Percentiles rank a stretch among this genome's conserved stretches.
These are phyloP conservation scores for Ramalina intermedia DNA, from an alignment of 495 filamentous ascomycete genomes.

Conservation along the genomic window DNA sequence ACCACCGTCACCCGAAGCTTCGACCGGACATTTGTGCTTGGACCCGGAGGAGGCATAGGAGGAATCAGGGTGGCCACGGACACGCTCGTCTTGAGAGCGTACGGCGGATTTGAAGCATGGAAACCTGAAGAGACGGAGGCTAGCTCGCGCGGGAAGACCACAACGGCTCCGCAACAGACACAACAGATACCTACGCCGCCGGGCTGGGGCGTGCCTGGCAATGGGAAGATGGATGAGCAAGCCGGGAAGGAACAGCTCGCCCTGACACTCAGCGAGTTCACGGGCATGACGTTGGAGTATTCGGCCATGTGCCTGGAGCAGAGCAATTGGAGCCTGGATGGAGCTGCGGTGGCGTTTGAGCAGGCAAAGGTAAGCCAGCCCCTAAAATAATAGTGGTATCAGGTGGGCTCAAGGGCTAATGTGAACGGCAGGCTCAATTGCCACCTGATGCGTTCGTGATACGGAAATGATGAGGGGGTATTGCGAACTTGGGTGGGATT, in stretches of 20 bases:
- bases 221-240: slow-evolving; percentile 29
- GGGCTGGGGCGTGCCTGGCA: slow-evolving; percentile 28
- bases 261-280: slow-evolving; percentile 48
- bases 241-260: slow-evolving; percentile 47
- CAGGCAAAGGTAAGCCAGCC: slow-evolving; percentile 9
- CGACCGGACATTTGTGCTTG: slow-evolving; percentile 71
- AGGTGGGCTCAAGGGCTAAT: neutral
- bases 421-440: neutral
- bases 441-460: neutral
- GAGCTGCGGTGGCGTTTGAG: slow-evolving; percentile 52
- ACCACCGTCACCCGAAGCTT: slow-evolving; percentile 55
- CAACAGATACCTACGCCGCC: slow-evolving; percentile 14
- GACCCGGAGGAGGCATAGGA: slow-evolving; percentile 48
- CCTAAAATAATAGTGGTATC: too few species aligned
- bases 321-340: slow-evolving; percentile 59
- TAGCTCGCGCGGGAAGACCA: slow-evolving; percentile 2
- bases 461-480: too few species aligned
- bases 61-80: slow-evolving; percentile 70
- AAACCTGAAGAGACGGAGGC: slow-evolving; percentile 28
- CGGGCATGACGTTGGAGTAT: slow-evolving; percentile 58
- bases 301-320: slow-evolving; percentile 56
- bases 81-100: slow-evolving; percentile 54
- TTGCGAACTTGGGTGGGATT: too few species aligned
- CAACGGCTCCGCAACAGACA: slow-evolving; percentile 10
- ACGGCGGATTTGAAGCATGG: slow-evolving; percentile 48